A percentile compares a stretch with the other conserved stretches of the same genome.
Conservation (phyloP, 768 basidiomycete genomes). For the Leccinum subtestaceum region DNA sequence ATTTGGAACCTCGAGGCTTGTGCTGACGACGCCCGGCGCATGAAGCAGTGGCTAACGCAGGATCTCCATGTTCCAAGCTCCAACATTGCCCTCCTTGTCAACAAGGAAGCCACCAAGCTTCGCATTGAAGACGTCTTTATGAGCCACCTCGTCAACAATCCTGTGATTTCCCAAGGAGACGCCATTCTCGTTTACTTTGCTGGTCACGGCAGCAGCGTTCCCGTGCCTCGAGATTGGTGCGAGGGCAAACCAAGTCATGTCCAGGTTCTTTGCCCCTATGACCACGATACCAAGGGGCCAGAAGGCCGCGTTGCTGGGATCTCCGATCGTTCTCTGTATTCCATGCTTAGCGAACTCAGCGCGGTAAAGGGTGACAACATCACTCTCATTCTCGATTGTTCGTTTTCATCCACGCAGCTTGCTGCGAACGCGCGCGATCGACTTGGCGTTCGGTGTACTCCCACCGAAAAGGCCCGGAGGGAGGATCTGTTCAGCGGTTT, state of each 20-base stretch:
- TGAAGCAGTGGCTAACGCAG: constrained; percentile 56
- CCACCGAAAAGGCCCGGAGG: constrained; percentile 49
- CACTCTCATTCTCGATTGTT: constrained; percentile 64
- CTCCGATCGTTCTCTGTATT: constrained; percentile 61
- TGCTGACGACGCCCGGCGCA: constrained; percentile 58
- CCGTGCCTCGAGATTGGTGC: constrained; percentile 62
- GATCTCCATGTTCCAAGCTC: constrained; percentile 56
- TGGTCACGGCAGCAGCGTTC: constrained; percentile 63
- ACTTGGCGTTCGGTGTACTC: constrained; percentile 55
- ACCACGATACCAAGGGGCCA: constrained; percentile 51
- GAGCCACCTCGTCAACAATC: constrained; percentile 62
- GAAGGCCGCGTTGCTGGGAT: constrained; percentile 57
- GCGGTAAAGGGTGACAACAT: constrained; percentile 65
- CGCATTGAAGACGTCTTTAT: constrained; percentile 61
- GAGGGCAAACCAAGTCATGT: constrained; percentile 41
- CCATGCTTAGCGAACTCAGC: constrained; percentile 57
- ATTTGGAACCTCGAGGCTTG: constrained; percentile 69
- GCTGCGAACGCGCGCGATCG: constrained; percentile 43
- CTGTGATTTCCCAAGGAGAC: constrained; percentile 55
- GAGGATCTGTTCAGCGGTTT: constrained; percentile 56
- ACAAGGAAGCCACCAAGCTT: constrained; percentile 58
- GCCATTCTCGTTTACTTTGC: constrained; percentile 70
- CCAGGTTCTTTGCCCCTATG: constrained; percentile 64
- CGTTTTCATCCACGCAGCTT: constrained; percentile 47
- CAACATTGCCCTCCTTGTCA: constrained; percentile 55